Evolutionary conservation across 768 basidiomycete species (phyloP), one percentile per base, ranked within the genome.

Genomic region (Hortiboletus flavorubellus): DNA sequence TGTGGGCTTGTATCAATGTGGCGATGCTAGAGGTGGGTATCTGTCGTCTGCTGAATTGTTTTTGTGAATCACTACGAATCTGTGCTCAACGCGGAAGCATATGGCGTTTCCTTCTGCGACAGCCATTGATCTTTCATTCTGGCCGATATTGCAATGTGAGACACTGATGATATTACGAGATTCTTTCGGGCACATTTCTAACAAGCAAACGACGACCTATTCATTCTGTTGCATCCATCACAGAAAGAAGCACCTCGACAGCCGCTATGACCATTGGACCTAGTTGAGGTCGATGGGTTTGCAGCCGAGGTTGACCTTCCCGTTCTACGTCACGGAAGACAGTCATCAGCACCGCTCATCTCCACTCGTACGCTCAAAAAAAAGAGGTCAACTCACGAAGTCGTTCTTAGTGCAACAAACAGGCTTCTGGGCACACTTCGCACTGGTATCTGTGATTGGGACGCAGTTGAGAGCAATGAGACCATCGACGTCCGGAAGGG

Each of bases 371-470:
- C 16, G 1, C 9, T 23, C 8, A 1, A 26, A 3, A n/a, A 23
- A 43, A 21, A 1, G 5, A 0, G 26, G 26, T 26, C 3, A 8
- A 31, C 62, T 59, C 14, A 65, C 64, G 8, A 43, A 58, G 4
- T 15, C 18, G 6, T 65, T 54, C 1, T 41, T 45, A 6, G 34
- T 51, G 49, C 64, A 65, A 30, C 65, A 65, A 26, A 67, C 59
- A 0, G 65, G 23, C 35, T 67, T 45, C 21, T 53, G 35, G 9
- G 40, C 29, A 31, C 65, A 66, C 6, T 51, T 62, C 0, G 18
- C 1, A 0, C 50, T 45, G 0, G 34, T 1, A 1, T 6, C 35
- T 2, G 39, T 49, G 43, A 56, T 14, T 0, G 59, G 48, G 21
- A 12, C 10, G 34, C 64, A 67, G 11, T 7, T 7, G 1, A 52